Base-by-base conservation (phyloP, 176 grass and related monocot genomes). In the Eragrostis curvula region DNA sequence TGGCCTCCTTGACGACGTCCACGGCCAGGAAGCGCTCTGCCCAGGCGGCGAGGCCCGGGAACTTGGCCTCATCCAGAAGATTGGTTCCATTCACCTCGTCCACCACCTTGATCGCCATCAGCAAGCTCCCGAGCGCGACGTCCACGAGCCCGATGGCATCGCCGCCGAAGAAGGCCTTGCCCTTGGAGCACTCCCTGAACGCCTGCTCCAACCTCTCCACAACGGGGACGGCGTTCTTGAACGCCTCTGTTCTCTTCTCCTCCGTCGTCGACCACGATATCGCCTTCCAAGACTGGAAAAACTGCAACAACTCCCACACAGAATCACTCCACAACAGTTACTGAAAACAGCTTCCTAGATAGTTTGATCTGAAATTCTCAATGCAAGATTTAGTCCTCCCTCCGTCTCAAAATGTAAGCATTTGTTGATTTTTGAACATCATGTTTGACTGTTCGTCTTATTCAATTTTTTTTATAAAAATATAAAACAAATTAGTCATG, bases 141-240 rank as follows among this genome's bases (percentile, higher is more conserved):
- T 94, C 86, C 3, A 94, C 46, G 32, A 83, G 59, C 20, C 88
- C 88, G 7, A 86, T 20, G 21, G 18, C 45, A 20, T 81, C 87
- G 10, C 87, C 63, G 53, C 82, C 81, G 75, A 89, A 89, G 87
- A 89, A 89, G 18, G 14, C 9, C 80, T 90, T 87, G 8, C 80
- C 75, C 53, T 65, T 70, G 61, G 68, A 83, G 68, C 79, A 83
- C 68, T 83, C 84, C 62, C 5, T 0, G 68, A 87, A 48, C 40
- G 92, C 87, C 0, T 62, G 66, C 28, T 94, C 92, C 48, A 94
- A 15, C 43, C 71, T 55, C 65, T 81, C 75, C 28, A 85, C 71
- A n/a, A 28, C 29, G 3, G 84, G 39, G 5, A 87, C 2, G 0
- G 55, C 68, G 77, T 79, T 78, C 79, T 79, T 32, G 60, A 60